A percentile compares a stretch with the other conserved stretches of the same genome.
phyloP scores from a whole-genome alignment of 805 yeast species.

The Candida ficus region DNA sequence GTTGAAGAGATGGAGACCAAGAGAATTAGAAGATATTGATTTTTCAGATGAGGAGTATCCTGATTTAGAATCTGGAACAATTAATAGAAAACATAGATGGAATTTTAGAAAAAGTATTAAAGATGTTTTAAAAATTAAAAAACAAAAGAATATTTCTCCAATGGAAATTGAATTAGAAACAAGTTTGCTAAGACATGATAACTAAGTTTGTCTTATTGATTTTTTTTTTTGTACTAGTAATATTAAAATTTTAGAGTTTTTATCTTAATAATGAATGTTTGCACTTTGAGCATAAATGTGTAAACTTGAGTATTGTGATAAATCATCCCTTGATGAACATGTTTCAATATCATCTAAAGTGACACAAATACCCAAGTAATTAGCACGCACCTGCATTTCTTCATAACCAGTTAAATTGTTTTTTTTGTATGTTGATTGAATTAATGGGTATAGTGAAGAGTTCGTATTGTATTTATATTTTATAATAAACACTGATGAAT shows the following conservation, averaged over 20 bases:
- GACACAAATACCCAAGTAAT: slow-evolving; percentile 55
- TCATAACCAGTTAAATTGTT: slow-evolving; percentile 32
- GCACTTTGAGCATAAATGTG: slow-evolving; percentile 29
- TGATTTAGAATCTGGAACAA: slow-evolving; percentile 13
- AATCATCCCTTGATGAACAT: slow-evolving; percentile 33
- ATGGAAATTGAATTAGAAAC: slow-evolving; percentile 19
- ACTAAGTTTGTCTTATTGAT: too few species aligned
- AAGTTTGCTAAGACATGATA: slow-evolving; percentile 13
- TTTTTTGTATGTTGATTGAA: slow-evolving; percentile 32
- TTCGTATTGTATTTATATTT: slow-evolving; percentile 42
- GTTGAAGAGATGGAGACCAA: slow-evolving; percentile 59
- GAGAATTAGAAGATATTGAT: slow-evolving; percentile 6
- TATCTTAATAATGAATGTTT: too few species aligned
- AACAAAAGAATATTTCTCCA: slow-evolving; percentile 1
- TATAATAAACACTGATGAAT: slow-evolving; percentile 46
- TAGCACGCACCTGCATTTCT: slow-evolving; percentile 42
- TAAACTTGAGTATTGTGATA: slow-evolving; percentile 21
- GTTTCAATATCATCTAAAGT: slow-evolving; percentile 28
- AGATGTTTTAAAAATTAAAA: slow-evolving; percentile 8
- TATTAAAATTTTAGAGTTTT: too few species aligned
- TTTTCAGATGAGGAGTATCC: slow-evolving; percentile 1
- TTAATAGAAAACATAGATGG: slow-evolving; percentile 10
- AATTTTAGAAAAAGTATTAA: slow-evolving; percentile 13
- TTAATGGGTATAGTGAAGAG: slow-evolving; percentile 37
- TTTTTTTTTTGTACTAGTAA: too few species aligned